Evolutionary conservation across 306 rosid genomes (phyloP).

Genomic region (Malus orientalis): DNA sequence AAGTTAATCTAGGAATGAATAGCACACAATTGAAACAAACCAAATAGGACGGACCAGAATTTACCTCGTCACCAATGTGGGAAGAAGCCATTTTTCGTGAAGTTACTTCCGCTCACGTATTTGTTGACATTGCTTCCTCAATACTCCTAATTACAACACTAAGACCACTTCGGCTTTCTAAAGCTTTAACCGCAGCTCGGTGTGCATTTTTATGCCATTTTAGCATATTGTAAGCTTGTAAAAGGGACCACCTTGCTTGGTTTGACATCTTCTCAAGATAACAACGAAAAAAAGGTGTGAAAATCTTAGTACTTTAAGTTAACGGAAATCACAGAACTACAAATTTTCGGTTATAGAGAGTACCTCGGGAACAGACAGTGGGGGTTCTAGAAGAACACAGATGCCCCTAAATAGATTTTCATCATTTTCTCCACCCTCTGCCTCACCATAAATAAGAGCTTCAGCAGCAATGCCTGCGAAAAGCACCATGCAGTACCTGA

Average conservation of each 20-base stretch:
- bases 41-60: not conserved
- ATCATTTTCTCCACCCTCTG: conserved; percentile 98
- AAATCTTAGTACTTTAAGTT: not conserved
- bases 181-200: conserved; percentile 81
- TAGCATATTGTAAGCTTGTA: conserved; percentile 89
- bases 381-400: conserved; percentile 78
- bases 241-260: conserved; percentile 95
- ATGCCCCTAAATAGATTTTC: conserved; percentile 78
- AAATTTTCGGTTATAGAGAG: conserved; percentile 11
- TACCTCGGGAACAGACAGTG: conserved; percentile 75
- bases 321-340: conserved; percentile 8
- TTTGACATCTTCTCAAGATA: conserved; percentile 68
- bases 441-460: conserved; percentile 91
- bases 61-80: not conserved
- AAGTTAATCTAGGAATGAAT: not conserved
- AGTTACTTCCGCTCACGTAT: conserved; percentile 18
- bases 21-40: not conserved
- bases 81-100: not conserved
- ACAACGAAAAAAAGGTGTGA: conserved; percentile 4
- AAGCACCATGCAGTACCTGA: conserved; percentile 96
- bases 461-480: conserved; percentile 97
- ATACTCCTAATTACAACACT: conserved; percentile 72
- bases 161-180: conserved; percentile 68
- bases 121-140: conserved; percentile 57
- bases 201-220: conserved; percentile 81